phyloP scores from a whole-genome alignment of 768 basidiomycete species.

The Tylopilus balloui region DNA sequence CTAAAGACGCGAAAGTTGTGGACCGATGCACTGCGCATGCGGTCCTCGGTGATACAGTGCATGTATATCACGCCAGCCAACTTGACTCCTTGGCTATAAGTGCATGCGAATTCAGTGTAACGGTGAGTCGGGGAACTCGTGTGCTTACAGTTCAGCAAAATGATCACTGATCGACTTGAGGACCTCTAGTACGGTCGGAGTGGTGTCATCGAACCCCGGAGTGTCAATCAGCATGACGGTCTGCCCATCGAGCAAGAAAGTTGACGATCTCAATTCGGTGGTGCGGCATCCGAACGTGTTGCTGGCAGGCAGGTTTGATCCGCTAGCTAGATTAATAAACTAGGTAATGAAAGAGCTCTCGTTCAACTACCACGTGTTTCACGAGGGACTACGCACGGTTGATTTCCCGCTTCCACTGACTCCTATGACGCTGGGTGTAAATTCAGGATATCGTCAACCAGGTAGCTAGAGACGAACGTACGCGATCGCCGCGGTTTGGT shows the following conservation, averaged over 20 bases:
- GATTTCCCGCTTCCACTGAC: slow-evolving; percentile 31
- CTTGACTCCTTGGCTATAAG: slow-evolving; percentile 27
- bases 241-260: slow-evolving; percentile 42
- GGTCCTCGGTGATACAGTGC: slow-evolving; percentile 43
- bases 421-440: slow-evolving; percentile 28
- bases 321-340: slow-evolving; percentile 52
- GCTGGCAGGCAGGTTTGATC: slow-evolving; percentile 41
- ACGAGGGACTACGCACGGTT: slow-evolving; percentile 17
- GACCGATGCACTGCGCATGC: slow-evolving; percentile 40
- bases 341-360: background rate
- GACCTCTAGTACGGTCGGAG: slow-evolving; percentile 41
- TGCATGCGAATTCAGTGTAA: slow-evolving; percentile 1
- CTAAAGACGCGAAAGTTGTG: slow-evolving; percentile 45
- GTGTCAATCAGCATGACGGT: slow-evolving; percentile 50
- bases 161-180: slow-evolving; percentile 41
- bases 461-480: slow-evolving; percentile 9
- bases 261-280: slow-evolving; percentile 35
- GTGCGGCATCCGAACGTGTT: slow-evolving; percentile 42
- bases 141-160: slow-evolving; percentile 20
- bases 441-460: slow-evolving; percentile 4
- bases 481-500: slow-evolving; percentile 25
- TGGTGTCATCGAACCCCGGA: slow-evolving; percentile 53
- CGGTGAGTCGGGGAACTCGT: background rate
- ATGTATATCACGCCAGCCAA: slow-evolving; percentile 48
- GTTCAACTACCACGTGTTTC: background rate